Evolutionary conservation across 1,284 basidiomycete species (phyloP).

Genomic region (Moniliophthora roreri): DNA sequence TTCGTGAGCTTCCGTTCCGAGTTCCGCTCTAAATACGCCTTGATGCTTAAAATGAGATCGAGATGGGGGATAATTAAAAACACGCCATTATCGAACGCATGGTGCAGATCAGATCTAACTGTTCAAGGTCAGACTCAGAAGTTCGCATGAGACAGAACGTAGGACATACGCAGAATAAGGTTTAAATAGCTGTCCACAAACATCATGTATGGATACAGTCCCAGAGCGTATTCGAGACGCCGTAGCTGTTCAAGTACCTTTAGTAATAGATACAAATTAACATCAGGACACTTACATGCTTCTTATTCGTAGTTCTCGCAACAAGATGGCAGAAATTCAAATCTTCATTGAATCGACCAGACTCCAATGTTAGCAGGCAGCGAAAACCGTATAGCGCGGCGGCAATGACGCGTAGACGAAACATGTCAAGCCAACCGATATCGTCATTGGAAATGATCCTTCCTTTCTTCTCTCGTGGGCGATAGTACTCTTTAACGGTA

Average conservation of each 20-base stretch:
- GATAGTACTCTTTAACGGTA: neutral
- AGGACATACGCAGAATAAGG: constrained; percentile 8
- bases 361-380: constrained; percentile 8
- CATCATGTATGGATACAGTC: constrained; percentile 9
- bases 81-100: constrained; percentile 10
- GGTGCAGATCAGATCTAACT: constrained; percentile 12
- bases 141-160: neutral
- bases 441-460: neutral
- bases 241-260: neutral
- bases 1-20: neutral
- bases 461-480: neutral
- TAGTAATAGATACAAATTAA: neutral
- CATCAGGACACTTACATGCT: neutral
- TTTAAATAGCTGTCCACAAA: constrained; percentile 9
- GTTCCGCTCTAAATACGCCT: constrained; percentile 6
- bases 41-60: neutral
- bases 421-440: constrained; percentile 5
- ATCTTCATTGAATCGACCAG: constrained; percentile 8
- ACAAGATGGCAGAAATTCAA: constrained; percentile 13
- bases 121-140: neutral
- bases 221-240: constrained; percentile 8
- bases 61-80: constrained; percentile 9
- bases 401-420: constrained; percentile 6
- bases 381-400: constrained; percentile 9
- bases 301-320: constrained; percentile 1